These are phyloP conservation scores for Rhododendron mucronatum DNA, from an alignment of 148 eudicot species.

Conservation along the genomic window DNA sequence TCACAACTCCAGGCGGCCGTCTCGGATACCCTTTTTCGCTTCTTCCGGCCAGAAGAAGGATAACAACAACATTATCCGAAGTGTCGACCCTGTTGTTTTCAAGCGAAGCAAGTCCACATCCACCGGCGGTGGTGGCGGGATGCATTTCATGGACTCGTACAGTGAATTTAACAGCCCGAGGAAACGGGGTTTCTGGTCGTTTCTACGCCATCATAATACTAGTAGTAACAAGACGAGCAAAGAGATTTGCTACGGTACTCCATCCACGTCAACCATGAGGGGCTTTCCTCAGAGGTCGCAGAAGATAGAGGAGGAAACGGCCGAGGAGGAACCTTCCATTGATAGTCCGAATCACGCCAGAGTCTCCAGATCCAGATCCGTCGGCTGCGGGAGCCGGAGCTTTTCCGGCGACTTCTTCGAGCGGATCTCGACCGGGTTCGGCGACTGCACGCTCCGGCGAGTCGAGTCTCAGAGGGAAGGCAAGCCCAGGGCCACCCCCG, in stretches of 20 bases:
- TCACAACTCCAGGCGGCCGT: constrained; percentile 4
- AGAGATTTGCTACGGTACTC: constrained; percentile 2
- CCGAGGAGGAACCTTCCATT: constrained; percentile 17
- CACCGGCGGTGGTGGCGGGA: constrained; percentile 26
- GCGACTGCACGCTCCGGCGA: constrained; percentile 82
- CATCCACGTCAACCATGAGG: not conserved
- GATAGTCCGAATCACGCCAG: constrained; percentile 45
- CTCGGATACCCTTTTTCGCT: constrained; percentile 51
- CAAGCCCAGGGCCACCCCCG: constrained; percentile 27
- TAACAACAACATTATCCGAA: constrained; percentile 15
- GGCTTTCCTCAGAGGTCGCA: constrained; percentile 2
- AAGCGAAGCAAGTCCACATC: constrained; percentile 74
- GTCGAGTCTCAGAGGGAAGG: constrained; percentile 84
- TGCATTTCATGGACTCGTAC: constrained; percentile 17
- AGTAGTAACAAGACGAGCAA: not conserved
- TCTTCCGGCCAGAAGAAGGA: constrained; percentile 32
- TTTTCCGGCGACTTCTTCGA: constrained; percentile 88
- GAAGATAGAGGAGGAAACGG: constrained; percentile 35
- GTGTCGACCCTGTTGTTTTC: constrained; percentile 17
- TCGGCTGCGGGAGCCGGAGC: constrained; percentile 89
- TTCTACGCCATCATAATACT: constrained; percentile 23
- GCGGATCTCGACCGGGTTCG: constrained; percentile 78
- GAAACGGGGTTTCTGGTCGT: constrained; percentile 70
- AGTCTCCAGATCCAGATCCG: constrained; percentile 89
- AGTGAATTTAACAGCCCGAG: constrained; percentile 26